Evolutionary conservation across 768 basidiomycete genomes (phyloP).

Genomic region (Boletus vermiculosoides): DNA sequence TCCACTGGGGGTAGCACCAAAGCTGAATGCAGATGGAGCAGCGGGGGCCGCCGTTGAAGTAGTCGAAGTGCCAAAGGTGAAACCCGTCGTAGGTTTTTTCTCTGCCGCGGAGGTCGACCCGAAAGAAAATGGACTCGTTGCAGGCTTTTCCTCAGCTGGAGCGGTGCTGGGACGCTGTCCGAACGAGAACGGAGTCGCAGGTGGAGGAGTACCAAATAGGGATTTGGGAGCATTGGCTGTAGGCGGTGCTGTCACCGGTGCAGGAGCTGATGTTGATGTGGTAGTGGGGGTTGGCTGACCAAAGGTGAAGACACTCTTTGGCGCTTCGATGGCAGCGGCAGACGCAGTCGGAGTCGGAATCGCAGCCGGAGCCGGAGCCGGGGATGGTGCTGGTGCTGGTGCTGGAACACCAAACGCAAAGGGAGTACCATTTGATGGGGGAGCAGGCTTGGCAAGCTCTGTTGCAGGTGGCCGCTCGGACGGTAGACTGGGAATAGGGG

Average conservation of each 20-base stretch:
- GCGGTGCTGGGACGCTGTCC: slow-evolving; percentile 30
- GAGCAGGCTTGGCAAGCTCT: slow-evolving; percentile 6
- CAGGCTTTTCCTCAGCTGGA: slow-evolving; percentile 24
- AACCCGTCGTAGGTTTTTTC: slow-evolving; percentile 38
- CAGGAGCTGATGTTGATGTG: slow-evolving; percentile 7
- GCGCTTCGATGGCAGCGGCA: slow-evolving; percentile 22
- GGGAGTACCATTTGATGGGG: slow-evolving; percentile 6
- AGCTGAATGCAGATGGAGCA: slow-evolving; percentile 42
- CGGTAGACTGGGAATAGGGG: slow-evolving; percentile 5
- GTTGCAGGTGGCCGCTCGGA: slow-evolving; percentile 8
- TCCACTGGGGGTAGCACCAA: slow-evolving; percentile 41
- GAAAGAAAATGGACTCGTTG: slow-evolving; percentile 26
- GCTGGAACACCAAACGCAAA: slow-evolving; percentile 32
- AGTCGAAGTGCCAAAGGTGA: slow-evolving; percentile 43
- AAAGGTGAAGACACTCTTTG: slow-evolving; percentile 37
- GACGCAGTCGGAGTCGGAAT: slow-evolving; percentile 12
- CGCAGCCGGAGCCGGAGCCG: neutral
- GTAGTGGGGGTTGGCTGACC: slow-evolving; percentile 19
- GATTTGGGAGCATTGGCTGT: slow-evolving; percentile 42
- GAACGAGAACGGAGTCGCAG: slow-evolving; percentile 44
- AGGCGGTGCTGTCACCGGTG: slow-evolving; percentile 8
- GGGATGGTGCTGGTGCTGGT: slow-evolving; percentile 5
- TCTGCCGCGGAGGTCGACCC: slow-evolving; percentile 35
- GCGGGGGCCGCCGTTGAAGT: slow-evolving; percentile 35
- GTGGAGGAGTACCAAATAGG: slow-evolving; percentile 35